Base-by-base conservation (phyloP, 306 rosid genomes). In the Fragaria vesca region DNA sequence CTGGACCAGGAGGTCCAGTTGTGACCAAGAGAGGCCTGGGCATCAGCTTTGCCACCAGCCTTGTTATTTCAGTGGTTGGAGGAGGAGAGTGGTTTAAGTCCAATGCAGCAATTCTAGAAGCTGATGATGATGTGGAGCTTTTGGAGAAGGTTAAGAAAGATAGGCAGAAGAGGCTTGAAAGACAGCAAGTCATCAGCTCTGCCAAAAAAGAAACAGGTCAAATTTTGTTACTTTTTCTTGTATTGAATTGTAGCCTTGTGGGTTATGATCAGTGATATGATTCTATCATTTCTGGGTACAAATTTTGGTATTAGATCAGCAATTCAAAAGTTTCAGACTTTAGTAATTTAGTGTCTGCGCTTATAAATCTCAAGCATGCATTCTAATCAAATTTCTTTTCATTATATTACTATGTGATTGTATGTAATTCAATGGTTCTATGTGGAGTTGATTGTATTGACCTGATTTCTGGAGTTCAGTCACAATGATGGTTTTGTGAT, bases 41-140 rank as follows among this genome's bases (percentile, higher is more conserved):
- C 12, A 63, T 87, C 50, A 50, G 85, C 86, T 78, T 90, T 67
- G 21, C 87, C 60, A 75, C 89, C 75, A 81, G 89, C 82, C 73
- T 90, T 74, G 82, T 83, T 74, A 82, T 93, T 81, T 73, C 88
- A 30, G 82, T 87, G 73, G 81, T 84, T 66, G 91, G 87, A 71
- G 80, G 76, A 57, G 85, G 88, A 1, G 10, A 11, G 47, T 76
- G 71, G 74, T 72, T 63, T 66, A 80, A 67, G 75, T 89, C 93
- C 5, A 85, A 82, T 86, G 97, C 99, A 3, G 96, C 99, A 76
- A 93, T 96, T 71, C 88, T 96, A 66, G 99, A 96, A 72, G 97
- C 99, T 47, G 99, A 96, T 8, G 99, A 96, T 65, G 99, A 96
- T 55, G 85, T 76, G 38, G 99, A 96, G 81, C 98, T 93, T 20